These are phyloP conservation scores for Trichoderma koningiopsis DNA, from an alignment of 2,329 filamentous ascomycete genomes.

Conservation along the genomic window DNA sequence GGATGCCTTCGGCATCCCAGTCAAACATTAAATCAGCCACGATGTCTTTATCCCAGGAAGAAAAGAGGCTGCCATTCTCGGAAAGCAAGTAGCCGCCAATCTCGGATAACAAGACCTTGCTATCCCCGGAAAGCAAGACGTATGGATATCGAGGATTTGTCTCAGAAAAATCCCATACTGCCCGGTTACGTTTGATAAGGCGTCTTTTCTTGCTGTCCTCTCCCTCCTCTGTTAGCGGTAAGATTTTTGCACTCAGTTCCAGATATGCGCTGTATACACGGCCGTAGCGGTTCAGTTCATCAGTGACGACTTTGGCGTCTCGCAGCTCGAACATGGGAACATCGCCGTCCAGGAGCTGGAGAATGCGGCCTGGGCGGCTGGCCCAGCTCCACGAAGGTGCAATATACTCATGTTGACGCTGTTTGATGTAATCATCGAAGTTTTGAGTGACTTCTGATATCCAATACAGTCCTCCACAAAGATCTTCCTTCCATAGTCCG, in stretches of 20 bases:
- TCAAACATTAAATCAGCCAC: not conserved
- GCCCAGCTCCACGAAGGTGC: not conserved
- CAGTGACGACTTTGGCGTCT: not conserved
- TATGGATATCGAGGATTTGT: no score
- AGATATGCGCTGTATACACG: not conserved
- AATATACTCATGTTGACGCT: not conserved
- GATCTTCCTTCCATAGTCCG: not conserved
- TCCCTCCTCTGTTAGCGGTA: not conserved
- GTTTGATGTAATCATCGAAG: not conserved
- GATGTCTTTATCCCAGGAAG: no score
- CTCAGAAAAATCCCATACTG: no score
- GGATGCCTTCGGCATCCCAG: not conserved
- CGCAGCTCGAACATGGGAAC: not conserved
- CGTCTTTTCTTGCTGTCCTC: not conserved
- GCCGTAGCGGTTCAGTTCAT: not conserved
- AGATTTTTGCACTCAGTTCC: not conserved
- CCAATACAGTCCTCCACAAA: not conserved
- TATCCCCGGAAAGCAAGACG: no score
- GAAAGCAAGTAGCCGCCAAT: not conserved
- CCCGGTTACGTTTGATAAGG: not conserved
- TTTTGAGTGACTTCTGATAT: not conserved
- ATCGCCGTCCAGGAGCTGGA: no score
- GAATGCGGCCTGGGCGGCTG: not conserved
- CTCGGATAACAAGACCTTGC: not conserved
- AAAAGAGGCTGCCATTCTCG: not conserved